phyloP scores from a whole-genome alignment of 192 early-diverging fungal genomes.

The Coemansia sp. region DNA sequence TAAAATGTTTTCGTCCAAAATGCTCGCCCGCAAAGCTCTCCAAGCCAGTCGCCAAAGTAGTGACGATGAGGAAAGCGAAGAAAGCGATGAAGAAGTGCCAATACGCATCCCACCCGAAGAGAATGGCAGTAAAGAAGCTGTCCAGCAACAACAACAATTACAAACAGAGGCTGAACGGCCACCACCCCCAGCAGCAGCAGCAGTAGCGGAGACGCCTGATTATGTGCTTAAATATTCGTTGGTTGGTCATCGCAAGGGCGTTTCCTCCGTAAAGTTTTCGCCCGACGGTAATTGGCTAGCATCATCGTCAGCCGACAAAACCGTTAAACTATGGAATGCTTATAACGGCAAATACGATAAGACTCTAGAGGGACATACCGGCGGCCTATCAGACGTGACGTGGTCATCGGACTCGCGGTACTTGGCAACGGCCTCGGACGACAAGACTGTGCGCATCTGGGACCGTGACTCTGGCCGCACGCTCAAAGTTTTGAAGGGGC shows the following conservation, averaged over 20 bases:
- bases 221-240: constrained; percentile 86
- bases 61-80: constrained; percentile 12
- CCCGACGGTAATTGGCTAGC: constrained; percentile 98
- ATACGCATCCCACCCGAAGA: not conserved
- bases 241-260: constrained; percentile 90
- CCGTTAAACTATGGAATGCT: constrained; percentile 92
- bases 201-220: constrained; percentile 61
- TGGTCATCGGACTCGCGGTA: constrained; percentile 92
- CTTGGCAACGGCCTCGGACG: constrained; percentile 91
- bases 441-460: constrained; percentile 95
- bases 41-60: constrained; percentile 26
- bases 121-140: not conserved
- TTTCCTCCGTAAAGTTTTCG: constrained; percentile 96
- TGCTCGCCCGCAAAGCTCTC: constrained; percentile 49
- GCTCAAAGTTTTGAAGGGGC: constrained; percentile 79
- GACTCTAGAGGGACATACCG: constrained; percentile 85
- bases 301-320: constrained; percentile 87
- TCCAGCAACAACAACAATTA: not conserved
- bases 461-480: constrained; percentile 69
- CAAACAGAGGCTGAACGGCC: not conserved
- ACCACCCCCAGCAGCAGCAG: constrained; percentile 10
- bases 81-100: not conserved
- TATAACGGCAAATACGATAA: constrained; percentile 72
- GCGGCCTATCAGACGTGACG: constrained; percentile 93
- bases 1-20: constrained; percentile 54